A percentile compares a stretch with the other conserved stretches of the same genome.
Conservation (phyloP, 2,329 filamentous ascomycete species). For the Xylaria sp. region DNA sequence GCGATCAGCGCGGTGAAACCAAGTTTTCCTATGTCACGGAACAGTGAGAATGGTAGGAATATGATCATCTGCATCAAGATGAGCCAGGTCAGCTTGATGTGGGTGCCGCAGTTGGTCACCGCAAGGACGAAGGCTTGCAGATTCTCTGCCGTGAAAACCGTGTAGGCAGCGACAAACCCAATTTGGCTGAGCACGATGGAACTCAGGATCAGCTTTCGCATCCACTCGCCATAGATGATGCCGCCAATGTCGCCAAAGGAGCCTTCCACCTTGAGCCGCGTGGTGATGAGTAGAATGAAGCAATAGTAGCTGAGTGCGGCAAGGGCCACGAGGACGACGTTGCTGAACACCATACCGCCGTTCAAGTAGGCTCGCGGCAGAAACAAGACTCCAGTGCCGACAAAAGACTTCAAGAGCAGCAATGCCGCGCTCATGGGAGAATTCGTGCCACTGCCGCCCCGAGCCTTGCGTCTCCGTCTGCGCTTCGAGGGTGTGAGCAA, state of each 20-base stretch:
- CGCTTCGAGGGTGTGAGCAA: conserved; percentile 80
- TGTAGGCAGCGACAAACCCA: conserved; percentile 94
- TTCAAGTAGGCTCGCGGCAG: conserved; percentile 93
- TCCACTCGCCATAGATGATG: conserved; percentile 87
- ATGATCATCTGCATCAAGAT: conserved; percentile 96
- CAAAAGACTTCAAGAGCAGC: conserved; percentile 94
- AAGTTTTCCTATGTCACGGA: conserved; percentile 97
- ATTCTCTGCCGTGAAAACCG: conserved; percentile 96
- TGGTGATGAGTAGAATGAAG: conserved; percentile 91
- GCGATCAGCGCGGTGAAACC: conserved; percentile 94
- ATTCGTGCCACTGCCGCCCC: conserved; percentile 78
- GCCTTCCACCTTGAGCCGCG: conserved; percentile 84
- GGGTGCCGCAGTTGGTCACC: conserved; percentile 85
- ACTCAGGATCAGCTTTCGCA: conserved; percentile 85
- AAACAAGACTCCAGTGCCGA: conserved; percentile 95
- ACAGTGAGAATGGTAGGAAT: conserved; percentile 91
- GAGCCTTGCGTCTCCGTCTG: conserved; percentile 79
- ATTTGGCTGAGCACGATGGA: conserved; percentile 97
- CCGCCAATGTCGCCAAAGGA: conserved; percentile 98
- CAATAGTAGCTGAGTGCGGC: conserved; percentile 94
- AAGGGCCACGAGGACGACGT: conserved; percentile 85
- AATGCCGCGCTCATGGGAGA: conserved; percentile 82
- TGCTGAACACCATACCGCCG: conserved; percentile 97
- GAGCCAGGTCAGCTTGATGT: conserved; percentile 87
- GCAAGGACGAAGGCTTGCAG: conserved; percentile 93